These are phyloP conservation scores for Apiospora malaysiana DNA, from an alignment of 2,329 filamentous ascomycete genomes.

Conservation along the genomic window DNA sequence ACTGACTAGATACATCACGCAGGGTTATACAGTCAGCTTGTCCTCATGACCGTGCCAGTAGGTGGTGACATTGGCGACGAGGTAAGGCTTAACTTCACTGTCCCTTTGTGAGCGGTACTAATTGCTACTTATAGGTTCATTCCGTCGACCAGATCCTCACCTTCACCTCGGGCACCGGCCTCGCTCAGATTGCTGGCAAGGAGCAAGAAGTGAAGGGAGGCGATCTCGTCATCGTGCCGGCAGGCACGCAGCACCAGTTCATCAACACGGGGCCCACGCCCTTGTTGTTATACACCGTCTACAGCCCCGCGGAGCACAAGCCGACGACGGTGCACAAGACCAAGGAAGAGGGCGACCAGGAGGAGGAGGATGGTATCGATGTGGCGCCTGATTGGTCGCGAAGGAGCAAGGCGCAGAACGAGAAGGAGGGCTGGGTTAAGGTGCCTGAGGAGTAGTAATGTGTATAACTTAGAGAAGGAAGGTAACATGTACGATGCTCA, in stretches of 20 bases:
- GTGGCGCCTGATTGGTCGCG: conserved; percentile 65
- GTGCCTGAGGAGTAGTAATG: conserved; percentile 22
- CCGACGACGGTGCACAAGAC: conserved; percentile 64
- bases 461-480: not conserved
- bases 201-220: conserved; percentile 54
- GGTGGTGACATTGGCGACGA: conserved; percentile 71
- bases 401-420: conserved; percentile 63
- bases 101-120: not conserved
- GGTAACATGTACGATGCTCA: not conserved
- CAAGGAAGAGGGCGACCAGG: conserved; percentile 67
- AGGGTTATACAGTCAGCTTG: conserved; percentile 66
- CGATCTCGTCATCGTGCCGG: conserved; percentile 57
- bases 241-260: conserved; percentile 70
- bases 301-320: conserved; percentile 67
- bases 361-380: conserved; percentile 66
- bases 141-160: conserved; percentile 69
- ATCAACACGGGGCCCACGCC: conserved; percentile 65
- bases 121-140: conserved; percentile 46
- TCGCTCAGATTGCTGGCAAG: conserved; percentile 63
- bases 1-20: not conserved
- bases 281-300: conserved; percentile 67
- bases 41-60: conserved; percentile 69
- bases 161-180: conserved; percentile 64
- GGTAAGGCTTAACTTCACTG: conserved; percentile 43
- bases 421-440: conserved; percentile 60